Evolutionary conservation across 768 basidiomycete genomes (phyloP).

Genomic region (Sutorius australiensis): DNA sequence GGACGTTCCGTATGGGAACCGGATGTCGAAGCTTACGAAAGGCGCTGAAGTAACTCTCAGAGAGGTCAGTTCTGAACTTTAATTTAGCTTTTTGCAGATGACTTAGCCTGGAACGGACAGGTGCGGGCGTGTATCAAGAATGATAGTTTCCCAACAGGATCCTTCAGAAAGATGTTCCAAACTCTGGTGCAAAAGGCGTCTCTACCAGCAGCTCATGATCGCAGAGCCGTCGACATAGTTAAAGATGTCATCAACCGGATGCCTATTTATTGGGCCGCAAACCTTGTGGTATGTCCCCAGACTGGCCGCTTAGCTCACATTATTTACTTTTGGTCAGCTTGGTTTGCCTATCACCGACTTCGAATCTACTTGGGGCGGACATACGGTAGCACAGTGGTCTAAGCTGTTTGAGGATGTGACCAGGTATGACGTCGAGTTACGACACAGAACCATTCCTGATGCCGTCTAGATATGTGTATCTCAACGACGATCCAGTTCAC

Average conservation of each 20-base stretch:
- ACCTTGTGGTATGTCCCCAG: constrained; percentile 46
- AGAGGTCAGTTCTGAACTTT: constrained; percentile 11
- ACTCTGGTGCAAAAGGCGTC: constrained; percentile 14
- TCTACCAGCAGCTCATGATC: not conserved
- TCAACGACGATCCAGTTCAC: constrained; percentile 28
- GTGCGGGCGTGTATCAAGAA: constrained; percentile 14
- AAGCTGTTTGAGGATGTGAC: constrained; percentile 48
- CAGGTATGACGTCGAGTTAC: constrained; percentile 19
- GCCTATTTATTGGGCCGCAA: constrained; percentile 59
- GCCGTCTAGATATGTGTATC: constrained; percentile 34
- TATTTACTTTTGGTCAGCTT: constrained; percentile 3
- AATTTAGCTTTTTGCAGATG: not conserved
- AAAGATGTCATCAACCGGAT: constrained; percentile 62
- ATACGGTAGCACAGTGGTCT: constrained; percentile 40
- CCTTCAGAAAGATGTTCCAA: constrained; percentile 11
- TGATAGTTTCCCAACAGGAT: constrained; percentile 4
- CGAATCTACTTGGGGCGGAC: constrained; percentile 36
- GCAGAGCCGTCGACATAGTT: constrained; percentile 53
- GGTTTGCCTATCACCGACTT: constrained; percentile 36
- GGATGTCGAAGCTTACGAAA: constrained; percentile 17
- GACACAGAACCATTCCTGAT: not conserved
- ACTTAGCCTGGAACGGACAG: not conserved
- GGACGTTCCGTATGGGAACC: constrained; percentile 11
- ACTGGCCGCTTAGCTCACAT: not conserved
- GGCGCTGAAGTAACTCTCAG: not conserved